phyloP scores from a whole-genome alignment of 805 yeast genomes.

The Candida ulmi region DNA sequence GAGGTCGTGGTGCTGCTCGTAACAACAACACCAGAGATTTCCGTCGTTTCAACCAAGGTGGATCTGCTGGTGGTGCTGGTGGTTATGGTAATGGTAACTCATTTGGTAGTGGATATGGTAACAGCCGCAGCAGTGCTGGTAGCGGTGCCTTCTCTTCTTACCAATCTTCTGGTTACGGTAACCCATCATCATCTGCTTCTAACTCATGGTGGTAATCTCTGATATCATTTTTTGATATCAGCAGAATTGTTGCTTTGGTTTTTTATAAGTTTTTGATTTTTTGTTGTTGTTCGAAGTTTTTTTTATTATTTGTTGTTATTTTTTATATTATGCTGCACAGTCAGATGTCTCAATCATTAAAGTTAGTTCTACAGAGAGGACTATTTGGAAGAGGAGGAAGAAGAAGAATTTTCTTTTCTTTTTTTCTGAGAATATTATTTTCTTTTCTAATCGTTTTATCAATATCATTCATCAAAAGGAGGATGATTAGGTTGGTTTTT shows the following conservation, averaged over 20 bases:
- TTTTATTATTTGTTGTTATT: constrained; percentile 1
- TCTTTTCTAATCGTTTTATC: background rate
- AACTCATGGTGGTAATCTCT: constrained; percentile 14
- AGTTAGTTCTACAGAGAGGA: background rate
- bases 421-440: background rate
- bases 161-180: constrained; percentile 14
- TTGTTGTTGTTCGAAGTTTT: background rate
- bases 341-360: constrained; percentile 13
- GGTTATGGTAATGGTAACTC: constrained; percentile 5
- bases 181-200: constrained; percentile 17
- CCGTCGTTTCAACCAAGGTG: constrained; percentile 35
- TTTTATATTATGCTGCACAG: constrained; percentile 6
- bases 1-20: constrained; percentile 47
- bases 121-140: constrained; percentile 6
- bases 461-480: too few relatives aligned
- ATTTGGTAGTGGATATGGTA: constrained; percentile 11
- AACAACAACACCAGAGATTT: constrained; percentile 40
- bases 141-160: constrained; percentile 8
- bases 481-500: background rate
- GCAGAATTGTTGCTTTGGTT: constrained; percentile 1
- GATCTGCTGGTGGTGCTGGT: constrained; percentile 12
- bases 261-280: too few relatives aligned
- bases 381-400: background rate
- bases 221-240: constrained; percentile 1
- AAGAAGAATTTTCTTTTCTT: background rate